phyloP scores from a whole-genome alignment of 192 early-diverging fungal genomes.

The Coemansia sp. region DNA sequence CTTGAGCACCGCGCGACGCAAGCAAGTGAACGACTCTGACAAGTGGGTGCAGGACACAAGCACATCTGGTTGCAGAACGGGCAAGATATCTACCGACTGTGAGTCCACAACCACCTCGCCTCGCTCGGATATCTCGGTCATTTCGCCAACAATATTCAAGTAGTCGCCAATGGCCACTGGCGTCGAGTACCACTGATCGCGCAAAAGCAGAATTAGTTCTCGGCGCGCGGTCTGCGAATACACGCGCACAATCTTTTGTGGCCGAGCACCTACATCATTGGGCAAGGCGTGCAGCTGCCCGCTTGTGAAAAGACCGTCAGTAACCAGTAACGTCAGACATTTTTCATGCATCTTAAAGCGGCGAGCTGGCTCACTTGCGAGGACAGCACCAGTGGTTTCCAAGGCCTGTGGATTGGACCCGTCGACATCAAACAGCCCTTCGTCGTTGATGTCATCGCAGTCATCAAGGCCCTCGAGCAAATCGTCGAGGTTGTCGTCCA shows the following conservation, averaged over 20 bases:
- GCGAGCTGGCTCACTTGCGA: not conserved
- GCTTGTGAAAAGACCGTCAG: slow-evolving; percentile 22
- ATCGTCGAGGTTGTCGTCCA: slow-evolving; percentile 16
- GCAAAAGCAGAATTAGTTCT: slow-evolving; percentile 50
- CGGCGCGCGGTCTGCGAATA: slow-evolving; percentile 35
- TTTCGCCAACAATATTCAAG: slow-evolving; percentile 46
- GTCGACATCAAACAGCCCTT: not conserved
- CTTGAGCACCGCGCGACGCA: slow-evolving; percentile 73
- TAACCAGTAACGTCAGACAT: slow-evolving; percentile 35
- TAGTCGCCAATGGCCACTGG: slow-evolving; percentile 59
- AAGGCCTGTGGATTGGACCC: not conserved
- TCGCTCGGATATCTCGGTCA: slow-evolving; percentile 1
- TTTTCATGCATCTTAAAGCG: slow-evolving; percentile 24
- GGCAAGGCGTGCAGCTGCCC: slow-evolving; percentile 4
- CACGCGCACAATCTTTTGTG: slow-evolving; percentile 36
- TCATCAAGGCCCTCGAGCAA: slow-evolving; percentile 5
- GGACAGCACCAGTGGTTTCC: not conserved
- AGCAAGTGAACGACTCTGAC: slow-evolving; percentile 70
- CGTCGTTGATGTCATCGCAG: not conserved
- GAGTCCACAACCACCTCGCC: slow-evolving; percentile 54
- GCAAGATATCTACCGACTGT: slow-evolving; percentile 47
- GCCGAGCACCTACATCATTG: slow-evolving; percentile 3
- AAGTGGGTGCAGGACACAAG: slow-evolving; percentile 73
- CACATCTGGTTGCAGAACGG: slow-evolving; percentile 74
- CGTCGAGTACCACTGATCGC: slow-evolving; percentile 67